Evolutionary conservation across 1,284 basidiomycete genomes (phyloP), one percentile per base, ranked within the genome.

Genomic region (Anthracocystis panici-leucophaei): DNA sequence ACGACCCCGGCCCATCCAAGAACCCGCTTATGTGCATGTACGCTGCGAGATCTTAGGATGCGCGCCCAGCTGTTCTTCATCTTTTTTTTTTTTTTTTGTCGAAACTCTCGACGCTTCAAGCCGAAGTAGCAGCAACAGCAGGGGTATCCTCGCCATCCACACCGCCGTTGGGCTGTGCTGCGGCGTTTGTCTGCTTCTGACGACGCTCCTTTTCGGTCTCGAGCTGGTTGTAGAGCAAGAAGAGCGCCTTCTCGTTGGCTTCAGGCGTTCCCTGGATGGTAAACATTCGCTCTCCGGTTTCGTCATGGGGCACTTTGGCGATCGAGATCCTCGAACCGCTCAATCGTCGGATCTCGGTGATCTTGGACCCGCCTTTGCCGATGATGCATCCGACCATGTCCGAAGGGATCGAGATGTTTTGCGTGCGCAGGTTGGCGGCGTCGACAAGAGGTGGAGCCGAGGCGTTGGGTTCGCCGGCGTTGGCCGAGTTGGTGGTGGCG

Each of bases 281-380:
- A 88, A 99, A 99, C 95, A 99, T 97, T 80, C 96, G 90, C 88
- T 99, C 96, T 79, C 96, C 96, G 55, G 94, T 95, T 84, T 98
- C 97, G 84, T 98, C 96, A 84, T 99, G 96, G 23, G 96, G 94
- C 55, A 94, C 92, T 88, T 99, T 99, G 81, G 96, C 97, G 81
- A 99, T 99, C 65, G 92, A 94, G 86, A 99, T 99, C 87, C 95
- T 93, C 77, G 93, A 95, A 49, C 96, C 96, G 70, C 93, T 95
- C 61, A 98, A 89, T 64, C 96, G 92, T 79, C 96, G 92, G 86
- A 99, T 99, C 87, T 99, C 96, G 66, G 95, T 97, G 82, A 99
- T 99, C 89, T 98, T 99, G 81, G 93, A 92, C 38, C 96, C 96
- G 83, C 92, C 94, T 78, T 95, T 93, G 72, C 96, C 96, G 82